phyloP scores from a whole-genome alignment of 306 rosid species.

The Cercis canadensis region DNA sequence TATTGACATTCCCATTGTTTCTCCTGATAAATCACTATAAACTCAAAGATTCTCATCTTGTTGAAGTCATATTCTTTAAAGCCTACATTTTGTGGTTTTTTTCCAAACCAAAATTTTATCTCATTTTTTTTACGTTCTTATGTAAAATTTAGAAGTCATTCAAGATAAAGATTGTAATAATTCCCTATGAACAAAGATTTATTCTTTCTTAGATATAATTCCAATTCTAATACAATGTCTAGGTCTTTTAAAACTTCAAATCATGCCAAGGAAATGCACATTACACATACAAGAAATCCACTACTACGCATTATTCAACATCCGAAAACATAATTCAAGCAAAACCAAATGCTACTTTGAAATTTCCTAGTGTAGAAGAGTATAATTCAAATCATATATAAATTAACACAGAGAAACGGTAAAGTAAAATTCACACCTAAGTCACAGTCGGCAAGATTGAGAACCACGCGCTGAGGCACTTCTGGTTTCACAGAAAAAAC shows the following conservation, averaged over 20 bases:
- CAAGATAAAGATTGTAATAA: background rate
- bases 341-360: no score
- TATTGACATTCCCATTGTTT: background rate
- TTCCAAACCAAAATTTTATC: background rate
- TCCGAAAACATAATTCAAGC: background rate
- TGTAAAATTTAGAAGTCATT: background rate
- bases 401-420: background rate
- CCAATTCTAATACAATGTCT: no score
- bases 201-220: no score
- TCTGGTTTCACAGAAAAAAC: background rate
- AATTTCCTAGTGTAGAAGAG: background rate
- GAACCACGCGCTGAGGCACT: slow-evolving; percentile 22
- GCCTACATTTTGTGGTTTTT: no score
- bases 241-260: background rate
- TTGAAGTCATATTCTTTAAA: background rate
- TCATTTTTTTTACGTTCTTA: background rate
- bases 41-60: background rate
- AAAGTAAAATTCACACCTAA: slow-evolving; percentile 32
- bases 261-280: background rate
- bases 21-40: background rate
- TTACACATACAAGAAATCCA: background rate
- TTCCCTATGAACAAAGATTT: background rate
- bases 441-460: slow-evolving; percentile 49
- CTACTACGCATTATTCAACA: background rate
- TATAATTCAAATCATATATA: background rate